Conservation (phyloP, 805 yeast species). For the Ogataea saltuana region DNA sequence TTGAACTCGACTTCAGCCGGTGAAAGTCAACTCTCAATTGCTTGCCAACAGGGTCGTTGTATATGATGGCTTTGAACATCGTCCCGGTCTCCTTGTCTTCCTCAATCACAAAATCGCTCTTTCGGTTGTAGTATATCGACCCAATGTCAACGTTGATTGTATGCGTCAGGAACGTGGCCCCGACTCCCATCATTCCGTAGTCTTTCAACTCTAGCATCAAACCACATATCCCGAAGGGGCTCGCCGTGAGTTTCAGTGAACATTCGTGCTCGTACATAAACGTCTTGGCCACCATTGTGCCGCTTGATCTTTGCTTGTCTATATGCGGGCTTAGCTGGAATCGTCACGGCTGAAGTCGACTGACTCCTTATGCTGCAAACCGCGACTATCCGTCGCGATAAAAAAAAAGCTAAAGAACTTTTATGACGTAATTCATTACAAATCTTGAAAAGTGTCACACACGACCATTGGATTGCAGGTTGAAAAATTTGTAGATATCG, state of each 20-base stretch:
- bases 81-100: constrained; percentile 9
- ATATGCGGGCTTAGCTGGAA: too few species aligned
- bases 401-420: not conserved
- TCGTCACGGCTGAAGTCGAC: too few species aligned
- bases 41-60: constrained; percentile 13
- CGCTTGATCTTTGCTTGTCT: not conserved
- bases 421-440: not conserved
- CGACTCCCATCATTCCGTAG: constrained; percentile 16
- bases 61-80: constrained; percentile 15
- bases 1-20: constrained; percentile 8
- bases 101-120: constrained; percentile 14
- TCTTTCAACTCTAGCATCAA: constrained; percentile 17
- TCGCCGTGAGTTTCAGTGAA: constrained; percentile 8
- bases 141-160: constrained; percentile 12
- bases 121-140: constrained; percentile 15
- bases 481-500: too few species aligned
- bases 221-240: constrained; percentile 17
- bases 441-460: too few species aligned
- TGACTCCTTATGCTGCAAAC: too few species aligned
- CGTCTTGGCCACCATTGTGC: constrained; percentile 16
- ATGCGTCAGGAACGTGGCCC: constrained; percentile 11
- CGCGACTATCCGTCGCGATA: too few species aligned
- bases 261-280: constrained; percentile 19
- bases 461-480: too few species aligned
- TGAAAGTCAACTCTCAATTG: constrained; percentile 21